These are phyloP conservation scores for Cicer bijugum DNA, from an alignment of 306 rosid genomes.

Conservation along the genomic window DNA sequence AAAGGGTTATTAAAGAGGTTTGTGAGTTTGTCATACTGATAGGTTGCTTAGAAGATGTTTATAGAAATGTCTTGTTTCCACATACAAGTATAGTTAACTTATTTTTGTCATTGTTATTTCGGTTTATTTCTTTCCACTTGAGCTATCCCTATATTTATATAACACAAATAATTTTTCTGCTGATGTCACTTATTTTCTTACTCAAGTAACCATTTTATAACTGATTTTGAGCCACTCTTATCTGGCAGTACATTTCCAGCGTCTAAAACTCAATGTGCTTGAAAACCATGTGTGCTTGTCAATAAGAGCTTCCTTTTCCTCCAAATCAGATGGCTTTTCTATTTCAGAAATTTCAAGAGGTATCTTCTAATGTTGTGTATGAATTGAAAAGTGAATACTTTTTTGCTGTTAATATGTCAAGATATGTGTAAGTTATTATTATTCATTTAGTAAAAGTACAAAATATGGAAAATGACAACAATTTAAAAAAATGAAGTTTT, in stretches of 20 bases:
- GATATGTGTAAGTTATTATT: constrained; percentile 15
- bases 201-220: not conserved
- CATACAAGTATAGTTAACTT: not conserved
- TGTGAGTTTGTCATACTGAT: constrained; percentile 2
- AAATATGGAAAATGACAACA: not conserved
- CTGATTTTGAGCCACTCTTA: constrained; percentile 18
- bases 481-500: not conserved
- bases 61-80: not conserved
- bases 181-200: not conserved
- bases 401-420: not conserved
- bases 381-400: not conserved
- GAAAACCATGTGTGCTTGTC: no score
- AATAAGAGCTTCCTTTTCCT: constrained; percentile 26
- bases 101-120: not conserved
- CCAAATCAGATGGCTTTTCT: constrained; percentile 66
- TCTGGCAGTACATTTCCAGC: no score
- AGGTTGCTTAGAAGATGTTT: constrained; percentile 28
- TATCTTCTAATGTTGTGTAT: constrained; percentile 41
- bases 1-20: constrained; percentile 7
- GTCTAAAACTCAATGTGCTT: no score
- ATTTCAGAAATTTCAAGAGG: constrained; percentile 89
- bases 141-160: not conserved
- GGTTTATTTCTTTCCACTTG: not conserved
- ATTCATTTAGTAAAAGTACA: not conserved
- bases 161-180: not conserved